Conservation (phyloP, 1,284 basidiomycete species). For the Malassezia obtusa region DNA sequence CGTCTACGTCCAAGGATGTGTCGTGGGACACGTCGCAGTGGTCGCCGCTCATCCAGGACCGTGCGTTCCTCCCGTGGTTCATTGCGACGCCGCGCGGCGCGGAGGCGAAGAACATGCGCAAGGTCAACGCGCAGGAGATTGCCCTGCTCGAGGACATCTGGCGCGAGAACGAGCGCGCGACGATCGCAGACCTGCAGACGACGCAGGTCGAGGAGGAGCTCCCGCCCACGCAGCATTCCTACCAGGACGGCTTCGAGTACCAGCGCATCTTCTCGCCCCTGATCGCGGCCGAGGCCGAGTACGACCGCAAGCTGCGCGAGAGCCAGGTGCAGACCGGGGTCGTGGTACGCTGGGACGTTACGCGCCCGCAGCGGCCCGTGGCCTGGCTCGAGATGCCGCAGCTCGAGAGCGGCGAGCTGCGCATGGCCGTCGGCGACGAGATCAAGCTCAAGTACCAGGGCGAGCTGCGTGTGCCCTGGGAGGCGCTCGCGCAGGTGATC, state of each 20-base stretch:
- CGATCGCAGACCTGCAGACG: constrained; percentile 56
- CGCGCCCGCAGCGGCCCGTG: constrained; percentile 56
- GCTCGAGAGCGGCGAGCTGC: constrained; percentile 92
- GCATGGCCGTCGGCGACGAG: constrained; percentile 93
- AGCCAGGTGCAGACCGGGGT: constrained; percentile 96
- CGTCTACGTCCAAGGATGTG: constrained; percentile 78
- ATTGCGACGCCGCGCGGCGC: constrained; percentile 93
- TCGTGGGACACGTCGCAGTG: constrained; percentile 96
- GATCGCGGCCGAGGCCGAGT: constrained; percentile 99
- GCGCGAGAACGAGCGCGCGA: constrained; percentile 90
- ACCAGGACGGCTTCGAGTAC: constrained; percentile 98
- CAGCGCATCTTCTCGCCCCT: constrained; percentile 97
- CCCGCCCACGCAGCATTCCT: constrained; percentile 63
- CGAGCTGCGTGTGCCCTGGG: constrained; percentile 69
- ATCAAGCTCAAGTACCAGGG: constrained; percentile 75
- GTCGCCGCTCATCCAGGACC: constrained; percentile 96
- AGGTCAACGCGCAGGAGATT: constrained; percentile 92
- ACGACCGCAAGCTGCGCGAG: constrained; percentile 94
- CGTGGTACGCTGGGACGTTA: constrained; percentile 89
- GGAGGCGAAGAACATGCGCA: constrained; percentile 85
- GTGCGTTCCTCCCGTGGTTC: constrained; percentile 95
- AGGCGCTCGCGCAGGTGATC: constrained; percentile 82
- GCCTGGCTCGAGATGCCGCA: constrained; percentile 95
- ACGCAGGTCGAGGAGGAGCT: constrained; percentile 81
- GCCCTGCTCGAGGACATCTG: constrained; percentile 94